Evolutionary conservation across 2,329 filamentous ascomycete species (phyloP).

Genomic region (Graphilbum sp.): DNA sequence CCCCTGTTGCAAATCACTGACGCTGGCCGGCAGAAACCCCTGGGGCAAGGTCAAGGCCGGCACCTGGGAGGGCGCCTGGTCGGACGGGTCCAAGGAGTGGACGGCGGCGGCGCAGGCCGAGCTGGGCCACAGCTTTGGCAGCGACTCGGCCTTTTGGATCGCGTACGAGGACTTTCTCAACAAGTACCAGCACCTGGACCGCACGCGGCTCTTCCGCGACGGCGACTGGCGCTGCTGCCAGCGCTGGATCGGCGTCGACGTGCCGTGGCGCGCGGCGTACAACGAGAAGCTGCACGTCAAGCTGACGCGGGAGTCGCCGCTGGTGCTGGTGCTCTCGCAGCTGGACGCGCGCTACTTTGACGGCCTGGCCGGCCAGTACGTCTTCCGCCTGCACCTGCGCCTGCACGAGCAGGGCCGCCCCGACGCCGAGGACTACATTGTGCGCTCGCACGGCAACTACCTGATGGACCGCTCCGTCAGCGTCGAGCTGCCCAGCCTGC

Average conservation of each 20-base stretch:
- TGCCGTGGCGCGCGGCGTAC: constrained; percentile 41
- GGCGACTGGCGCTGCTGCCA: constrained; percentile 36
- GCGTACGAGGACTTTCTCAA: constrained; percentile 40
- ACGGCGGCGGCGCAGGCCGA: constrained; percentile 62
- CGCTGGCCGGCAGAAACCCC: constrained; percentile 35
- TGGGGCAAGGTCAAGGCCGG: constrained; percentile 64
- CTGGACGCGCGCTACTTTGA: constrained; percentile 41
- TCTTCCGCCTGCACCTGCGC: constrained; percentile 36
- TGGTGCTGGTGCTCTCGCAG: constrained; percentile 40
- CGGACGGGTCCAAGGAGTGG: constrained; percentile 72
- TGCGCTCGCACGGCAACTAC: constrained; percentile 35
- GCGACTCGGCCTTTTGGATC: constrained; percentile 54
- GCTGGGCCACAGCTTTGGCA: constrained; percentile 57
- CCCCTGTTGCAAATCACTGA: too few relatives aligned
- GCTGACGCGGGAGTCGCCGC: constrained; percentile 28
- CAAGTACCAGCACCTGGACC: constrained; percentile 41
- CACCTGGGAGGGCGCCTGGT: constrained; percentile 70
- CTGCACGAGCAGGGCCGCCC: constrained; percentile 29
- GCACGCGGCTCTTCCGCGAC: constrained; percentile 38
- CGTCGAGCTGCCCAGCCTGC: constrained; percentile 53
- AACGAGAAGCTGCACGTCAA: constrained; percentile 38
- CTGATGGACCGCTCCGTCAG: constrained; percentile 60
- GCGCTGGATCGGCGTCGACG: constrained; percentile 22
- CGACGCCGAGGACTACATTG: constrained; percentile 32
- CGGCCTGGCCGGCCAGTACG: constrained; percentile 39